Percentiles rank a stretch among this genome's conserved stretches.
Conservation (phyloP, 805 yeast species). For the Lachancea nothofagi region DNA sequence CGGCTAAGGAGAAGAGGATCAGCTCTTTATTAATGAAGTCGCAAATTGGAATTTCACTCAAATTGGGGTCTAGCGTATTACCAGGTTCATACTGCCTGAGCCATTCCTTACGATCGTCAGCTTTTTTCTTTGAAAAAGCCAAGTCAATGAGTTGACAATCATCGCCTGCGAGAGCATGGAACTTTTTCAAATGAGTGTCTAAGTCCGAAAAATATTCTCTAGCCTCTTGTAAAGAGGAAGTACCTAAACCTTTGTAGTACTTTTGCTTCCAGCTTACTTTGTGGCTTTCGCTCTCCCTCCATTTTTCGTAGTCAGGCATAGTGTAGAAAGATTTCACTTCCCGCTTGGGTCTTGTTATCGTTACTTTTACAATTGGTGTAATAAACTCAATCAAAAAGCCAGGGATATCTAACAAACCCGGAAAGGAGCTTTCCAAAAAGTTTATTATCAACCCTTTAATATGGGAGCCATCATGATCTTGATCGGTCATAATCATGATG, state of each 20-base stretch:
- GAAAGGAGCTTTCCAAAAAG: conserved; percentile 88
- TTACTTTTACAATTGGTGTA: conserved; percentile 93
- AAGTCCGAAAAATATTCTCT: conserved; percentile 83
- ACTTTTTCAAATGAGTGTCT: conserved; percentile 79
- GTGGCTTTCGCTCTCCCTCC: conserved; percentile 83
- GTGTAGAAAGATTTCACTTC: conserved; percentile 72
- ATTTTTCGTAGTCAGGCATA: conserved; percentile 91
- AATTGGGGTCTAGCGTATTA: conserved; percentile 76
- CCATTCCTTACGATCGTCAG: conserved; percentile 98
- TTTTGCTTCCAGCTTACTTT: conserved; percentile 81
- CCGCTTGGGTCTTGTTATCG: conserved; percentile 57
- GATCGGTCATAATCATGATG: conserved; percentile 99
- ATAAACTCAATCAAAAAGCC: conserved; percentile 91
- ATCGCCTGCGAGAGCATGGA: conserved; percentile 71
- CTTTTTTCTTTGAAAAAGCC: conserved; percentile 91
- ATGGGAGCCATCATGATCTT: conserved; percentile 98
- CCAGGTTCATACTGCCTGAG: conserved; percentile 87
- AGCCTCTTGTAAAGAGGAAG: conserved; percentile 77
- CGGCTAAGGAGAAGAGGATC: conserved; percentile 93
- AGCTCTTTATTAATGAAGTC: conserved; percentile 94
- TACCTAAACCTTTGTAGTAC: conserved; percentile 98
- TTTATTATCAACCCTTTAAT: conserved; percentile 93
- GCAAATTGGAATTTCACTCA: conserved; percentile 75
- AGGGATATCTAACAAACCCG: conserved; percentile 84
- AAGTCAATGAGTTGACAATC: conserved; percentile 78